Conservation (phyloP, 306 rosid species). For the Senna siamea region DNA sequence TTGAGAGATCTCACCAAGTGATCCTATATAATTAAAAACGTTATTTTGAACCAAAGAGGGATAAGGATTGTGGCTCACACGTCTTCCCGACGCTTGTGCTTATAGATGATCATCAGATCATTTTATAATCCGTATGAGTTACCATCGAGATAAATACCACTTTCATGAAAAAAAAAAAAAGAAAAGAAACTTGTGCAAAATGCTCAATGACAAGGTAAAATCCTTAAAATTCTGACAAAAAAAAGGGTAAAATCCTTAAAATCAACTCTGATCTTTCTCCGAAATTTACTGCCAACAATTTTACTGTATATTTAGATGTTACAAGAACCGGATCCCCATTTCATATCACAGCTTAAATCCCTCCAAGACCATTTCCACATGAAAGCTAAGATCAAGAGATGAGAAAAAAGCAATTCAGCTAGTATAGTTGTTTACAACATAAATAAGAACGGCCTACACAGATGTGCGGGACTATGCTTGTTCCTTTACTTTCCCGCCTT, state of each 20-base stretch:
- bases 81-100: not conserved
- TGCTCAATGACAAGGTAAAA: not conserved
- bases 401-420: slow-evolving; percentile 16
- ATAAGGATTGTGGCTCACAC: not conserved
- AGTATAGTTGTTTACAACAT: not conserved
- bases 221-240: too few relatives aligned
- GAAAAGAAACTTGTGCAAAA: not conserved
- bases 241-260: not conserved
- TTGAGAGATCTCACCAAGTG: not conserved
- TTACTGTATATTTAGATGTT: not conserved
- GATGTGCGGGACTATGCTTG: not conserved
- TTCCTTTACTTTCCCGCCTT: slow-evolving; percentile 27
- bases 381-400: not conserved
- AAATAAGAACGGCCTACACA: slow-evolving; percentile 18
- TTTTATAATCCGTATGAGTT: not conserved
- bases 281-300: not conserved
- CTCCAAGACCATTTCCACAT: not conserved
- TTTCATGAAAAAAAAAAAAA: too few relatives aligned
- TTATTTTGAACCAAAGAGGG: not conserved
- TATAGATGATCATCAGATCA: not conserved
- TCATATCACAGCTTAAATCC: too few relatives aligned
- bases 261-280: not conserved
- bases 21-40: not conserved
- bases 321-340: too few relatives aligned
- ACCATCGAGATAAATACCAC: not conserved